Base-by-base conservation (phyloP, 2,329 filamentous ascomycete genomes). In the Cladosporium sp. region DNA sequence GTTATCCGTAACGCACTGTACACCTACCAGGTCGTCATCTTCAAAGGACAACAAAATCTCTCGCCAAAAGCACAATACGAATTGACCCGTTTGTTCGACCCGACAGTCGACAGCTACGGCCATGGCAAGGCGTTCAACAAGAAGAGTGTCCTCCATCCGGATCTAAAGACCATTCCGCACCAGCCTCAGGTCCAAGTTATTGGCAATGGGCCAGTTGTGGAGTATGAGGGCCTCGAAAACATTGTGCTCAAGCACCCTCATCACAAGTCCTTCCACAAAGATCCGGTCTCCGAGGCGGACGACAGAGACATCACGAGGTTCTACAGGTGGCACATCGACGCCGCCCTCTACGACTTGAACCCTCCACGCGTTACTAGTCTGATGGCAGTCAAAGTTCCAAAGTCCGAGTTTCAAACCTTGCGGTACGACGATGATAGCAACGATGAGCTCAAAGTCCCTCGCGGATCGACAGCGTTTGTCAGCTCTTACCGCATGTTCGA, bases 161-260 rank as follows among this genome's bases (percentile, higher is more conserved):
- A 91, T 59, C 75, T 91, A 15, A 89, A 90, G 71, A 90, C 86
- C 0, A 80, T 91, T 36, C 86, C 86, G 0, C 83, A 88, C 58
- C 86, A 91, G 64, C 85, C 86, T 0, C 85, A 91, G 64, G 84
- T 88, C 1, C 86, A 91, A 61, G 82, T 90, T 49, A 90, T 91
- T 53, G 86, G 86, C 35, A 88, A 91, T 60, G 86, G 87, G 4
- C 77, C 78, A 40, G 77, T 91, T 1, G 65, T 76, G 1, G 77
- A 79, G 27, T 90, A 88, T 59, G 85, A 90, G 63, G 86, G 86
- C 0, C 71, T 91, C 8, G 69, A 77, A 57, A 74, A 89, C 62
- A 77, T 90, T 55, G 79, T 72, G 29, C 77, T 91, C 27, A 78
- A 78, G 50, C 87, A 91, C 62, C 86, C 87, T 5, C 86, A 91